Percentiles rank a stretch among this genome's conserved stretches.
Conservation (phyloP, 2,329 filamentous ascomycete genomes). For the Epichloe gansuensis region DNA sequence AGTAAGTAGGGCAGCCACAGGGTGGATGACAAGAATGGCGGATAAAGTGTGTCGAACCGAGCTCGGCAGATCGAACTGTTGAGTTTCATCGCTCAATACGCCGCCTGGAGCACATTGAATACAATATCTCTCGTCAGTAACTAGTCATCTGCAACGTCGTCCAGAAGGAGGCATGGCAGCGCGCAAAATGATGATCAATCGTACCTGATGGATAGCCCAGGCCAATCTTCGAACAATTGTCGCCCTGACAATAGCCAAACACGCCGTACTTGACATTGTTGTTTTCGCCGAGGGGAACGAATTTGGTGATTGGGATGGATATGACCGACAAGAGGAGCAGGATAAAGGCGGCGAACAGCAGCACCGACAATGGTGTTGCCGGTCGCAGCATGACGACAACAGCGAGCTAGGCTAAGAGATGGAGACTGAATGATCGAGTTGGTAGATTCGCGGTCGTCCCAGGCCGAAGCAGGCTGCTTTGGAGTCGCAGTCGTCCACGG, state of each 20-base stretch:
- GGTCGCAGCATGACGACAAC: slow-evolving; percentile 65
- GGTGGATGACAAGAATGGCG: slow-evolving; percentile 81
- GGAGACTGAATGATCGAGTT: not conserved
- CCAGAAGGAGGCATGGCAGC: not conserved
- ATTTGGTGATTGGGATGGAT: slow-evolving; percentile 80
- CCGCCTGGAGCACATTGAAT: not conserved
- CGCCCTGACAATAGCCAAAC: slow-evolving; percentile 69
- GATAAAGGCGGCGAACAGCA: slow-evolving; percentile 75
- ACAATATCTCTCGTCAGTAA: not conserved
- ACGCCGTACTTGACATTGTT: slow-evolving; percentile 75
- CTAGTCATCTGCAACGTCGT: not conserved
- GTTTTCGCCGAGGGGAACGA: slow-evolving; percentile 70
- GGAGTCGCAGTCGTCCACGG: slow-evolving; percentile 1
- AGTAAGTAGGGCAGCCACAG: slow-evolving; percentile 74
- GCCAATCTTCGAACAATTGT: slow-evolving; percentile 56
- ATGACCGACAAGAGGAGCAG: slow-evolving; percentile 76
- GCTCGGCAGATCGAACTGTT: slow-evolving; percentile 43
- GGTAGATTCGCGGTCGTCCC: not conserved
- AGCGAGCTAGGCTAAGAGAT: slow-evolving; percentile 10
- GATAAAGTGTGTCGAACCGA: slow-evolving; percentile 55
- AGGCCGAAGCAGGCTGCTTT: not conserved
- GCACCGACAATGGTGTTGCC: slow-evolving; percentile 76
- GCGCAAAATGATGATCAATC: slow-evolving; percentile 20
- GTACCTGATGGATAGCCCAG: slow-evolving; percentile 59
- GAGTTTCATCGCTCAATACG: slow-evolving; percentile 13